A percentile compares a stretch with the other conserved stretches of the same genome.
Evolutionary conservation across 371 early-diverging fungal genomes (phyloP).

Genomic region (Mucor ambiguus): DNA sequence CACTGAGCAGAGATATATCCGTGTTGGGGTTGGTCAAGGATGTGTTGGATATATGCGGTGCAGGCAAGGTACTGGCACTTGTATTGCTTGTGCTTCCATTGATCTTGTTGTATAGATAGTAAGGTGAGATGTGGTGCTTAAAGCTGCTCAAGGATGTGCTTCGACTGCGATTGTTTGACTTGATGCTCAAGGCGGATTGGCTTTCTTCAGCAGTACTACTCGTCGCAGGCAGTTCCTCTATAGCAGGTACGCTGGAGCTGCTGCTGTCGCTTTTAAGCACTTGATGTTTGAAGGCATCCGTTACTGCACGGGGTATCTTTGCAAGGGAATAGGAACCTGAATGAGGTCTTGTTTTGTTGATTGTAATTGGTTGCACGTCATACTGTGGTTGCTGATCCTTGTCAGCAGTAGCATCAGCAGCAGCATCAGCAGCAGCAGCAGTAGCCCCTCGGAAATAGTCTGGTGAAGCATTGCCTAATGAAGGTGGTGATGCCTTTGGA

Average conservation of each 20-base stretch:
- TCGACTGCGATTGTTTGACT: not conserved
- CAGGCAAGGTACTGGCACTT: not conserved
- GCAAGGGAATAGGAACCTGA: slow-evolving; percentile 14
- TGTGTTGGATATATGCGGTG: not conserved
- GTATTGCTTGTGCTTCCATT: not conserved
- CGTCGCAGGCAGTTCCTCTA: not conserved
- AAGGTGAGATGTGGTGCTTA: slow-evolving; percentile 13
- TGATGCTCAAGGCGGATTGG: not conserved
- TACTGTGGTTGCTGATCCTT: not conserved
- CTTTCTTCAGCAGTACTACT: no score
- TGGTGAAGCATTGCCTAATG: not conserved
- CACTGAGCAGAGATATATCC: not conserved
- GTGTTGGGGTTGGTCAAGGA: not conserved
- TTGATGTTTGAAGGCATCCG: slow-evolving; percentile 24
- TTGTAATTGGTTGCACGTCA: not conserved
- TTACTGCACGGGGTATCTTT: slow-evolving; percentile 23
- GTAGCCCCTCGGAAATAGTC: not conserved
- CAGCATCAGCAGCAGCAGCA: no score
- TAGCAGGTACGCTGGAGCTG: not conserved
- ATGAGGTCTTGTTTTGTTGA: not conserved
- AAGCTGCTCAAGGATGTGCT: slow-evolving; percentile 13
- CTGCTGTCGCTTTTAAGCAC: slow-evolving; percentile 6
- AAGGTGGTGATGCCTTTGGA: not conserved
- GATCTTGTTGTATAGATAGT: slow-evolving; percentile 12
- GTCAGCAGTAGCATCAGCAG: no score